Evolutionary conservation across 345 rosid species (phyloP), one percentile per base, ranked within the genome.

Genomic region (Euclidium syriacum): DNA sequence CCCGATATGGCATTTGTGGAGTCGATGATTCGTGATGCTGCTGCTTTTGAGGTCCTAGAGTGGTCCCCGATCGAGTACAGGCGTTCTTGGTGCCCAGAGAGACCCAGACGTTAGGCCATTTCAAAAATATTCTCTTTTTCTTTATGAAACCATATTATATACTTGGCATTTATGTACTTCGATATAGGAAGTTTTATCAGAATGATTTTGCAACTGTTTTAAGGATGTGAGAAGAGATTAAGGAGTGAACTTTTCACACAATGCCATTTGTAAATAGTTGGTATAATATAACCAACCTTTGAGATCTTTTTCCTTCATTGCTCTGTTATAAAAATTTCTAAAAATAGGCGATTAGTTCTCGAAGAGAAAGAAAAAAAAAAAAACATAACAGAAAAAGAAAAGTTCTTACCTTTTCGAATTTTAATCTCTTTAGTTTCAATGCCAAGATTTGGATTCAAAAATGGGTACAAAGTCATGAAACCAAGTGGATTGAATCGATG

Each of bases 301-400:
- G 12, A 42, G 49, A 42, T 52, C 14, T 52, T 25, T 61, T 10
- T 14, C 26, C 49, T 61, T 53, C 23, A 40, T 68, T 30, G 51
- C 16, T 58, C 39, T 59, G 54, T 61, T 44, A 34, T 23, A 2
- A 10, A 52, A 47, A 33, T 61, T 29, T 69, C 73, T 53, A 30
- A 60, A 60, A 43, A 61, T 69, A 67, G 72, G 22, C 19, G 67
- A 48, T 32, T 9, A 60, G 40, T 14, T 32, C n/a, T n/a, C n/a
- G n/a, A 16, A 62, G 10, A 12, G 14, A 62, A n/a, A 36, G 35
- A n/a, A n/a, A n/a, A 34, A 10, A 38, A 16, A 32, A 39, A 40
- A 33, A 39, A 58, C 59, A 60, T 25, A 60, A 25, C 55, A 44
- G 50, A n/a, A n/a, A n/a, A n/a, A n/a, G n/a, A 69, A 61, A 26